Evolutionary conservation across 2,329 filamentous ascomycete genomes (phyloP).

Genomic region (Aspergillus pseudotamarii): DNA sequence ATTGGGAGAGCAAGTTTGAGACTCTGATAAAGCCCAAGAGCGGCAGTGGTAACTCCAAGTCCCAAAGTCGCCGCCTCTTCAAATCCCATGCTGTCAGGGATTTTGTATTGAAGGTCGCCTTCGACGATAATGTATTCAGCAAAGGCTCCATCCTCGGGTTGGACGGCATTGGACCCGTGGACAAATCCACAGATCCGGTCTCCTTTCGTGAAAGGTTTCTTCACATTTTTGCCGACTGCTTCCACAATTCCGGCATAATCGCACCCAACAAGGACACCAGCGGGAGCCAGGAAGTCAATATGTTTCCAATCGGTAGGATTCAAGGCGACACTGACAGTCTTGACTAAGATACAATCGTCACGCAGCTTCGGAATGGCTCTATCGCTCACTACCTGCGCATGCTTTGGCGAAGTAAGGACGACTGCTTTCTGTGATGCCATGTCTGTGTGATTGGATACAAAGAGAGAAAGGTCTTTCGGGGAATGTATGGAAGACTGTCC

Average conservation of each 20-base stretch:
- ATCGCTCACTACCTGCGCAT: slow-evolving; percentile 12
- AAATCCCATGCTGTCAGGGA: slow-evolving; percentile 52
- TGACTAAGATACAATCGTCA: slow-evolving; percentile 57
- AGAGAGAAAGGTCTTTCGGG: too few species aligned
- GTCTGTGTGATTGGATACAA: not conserved
- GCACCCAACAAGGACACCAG: slow-evolving; percentile 52
- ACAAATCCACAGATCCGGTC: slow-evolving; percentile 56
- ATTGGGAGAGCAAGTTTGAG: slow-evolving; percentile 30
- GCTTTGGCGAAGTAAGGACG: slow-evolving; percentile 31
- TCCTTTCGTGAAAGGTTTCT: slow-evolving; percentile 50
- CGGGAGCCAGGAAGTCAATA: slow-evolving; percentile 35
- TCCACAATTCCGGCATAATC: slow-evolving; percentile 59
- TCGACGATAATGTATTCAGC: slow-evolving; percentile 57
- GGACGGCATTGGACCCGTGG: slow-evolving; percentile 48
- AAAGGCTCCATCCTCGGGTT: slow-evolving; percentile 56
- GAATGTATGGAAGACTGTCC: too few species aligned
- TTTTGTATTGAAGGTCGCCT: slow-evolving; percentile 49
- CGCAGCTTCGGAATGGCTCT: slow-evolving; percentile 44
- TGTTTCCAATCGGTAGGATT: slow-evolving; percentile 63
- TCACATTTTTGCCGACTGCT: slow-evolving; percentile 52
- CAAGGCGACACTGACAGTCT: slow-evolving; percentile 53
- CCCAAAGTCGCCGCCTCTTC: slow-evolving; percentile 57
- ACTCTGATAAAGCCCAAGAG: slow-evolving; percentile 46
- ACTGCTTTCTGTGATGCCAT: slow-evolving; percentile 36
- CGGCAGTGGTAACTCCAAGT: slow-evolving; percentile 55